Percentiles rank a stretch among this genome's conserved stretches.
Conservation (phyloP, 768 basidiomycete genomes). For the Boletus sp. region DNA sequence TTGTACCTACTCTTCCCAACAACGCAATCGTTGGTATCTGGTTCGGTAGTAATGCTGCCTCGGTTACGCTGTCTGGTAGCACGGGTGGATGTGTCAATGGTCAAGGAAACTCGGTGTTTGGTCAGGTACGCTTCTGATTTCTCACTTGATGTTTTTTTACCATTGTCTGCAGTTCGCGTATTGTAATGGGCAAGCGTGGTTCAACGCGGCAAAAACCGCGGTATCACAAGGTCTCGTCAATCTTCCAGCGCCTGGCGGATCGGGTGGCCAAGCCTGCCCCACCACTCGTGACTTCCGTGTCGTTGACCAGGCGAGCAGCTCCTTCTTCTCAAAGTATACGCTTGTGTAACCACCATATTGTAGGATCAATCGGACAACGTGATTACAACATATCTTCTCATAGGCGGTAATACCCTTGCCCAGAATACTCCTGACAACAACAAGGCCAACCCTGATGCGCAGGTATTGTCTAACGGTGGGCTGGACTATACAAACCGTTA, state of each 20-base stretch:
- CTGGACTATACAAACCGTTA: background rate
- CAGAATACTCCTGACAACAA: constrained; percentile 26
- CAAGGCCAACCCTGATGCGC: constrained; percentile 23
- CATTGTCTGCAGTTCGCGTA: constrained; percentile 17
- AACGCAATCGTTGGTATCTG: constrained; percentile 26
- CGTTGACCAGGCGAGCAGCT: constrained; percentile 21
- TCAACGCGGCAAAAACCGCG: constrained; percentile 18
- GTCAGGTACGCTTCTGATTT: constrained; percentile 15
- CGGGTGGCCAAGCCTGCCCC: constrained; percentile 21
- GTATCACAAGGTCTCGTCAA: constrained; percentile 20
- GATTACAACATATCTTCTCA: constrained; percentile 27
- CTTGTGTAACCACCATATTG: background rate
- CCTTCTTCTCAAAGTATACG: background rate
- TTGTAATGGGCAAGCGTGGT: constrained; percentile 26
- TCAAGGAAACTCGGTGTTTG: constrained; percentile 20
- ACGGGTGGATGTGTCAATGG: constrained; percentile 25
- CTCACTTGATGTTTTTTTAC: background rate
- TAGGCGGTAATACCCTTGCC: constrained; percentile 20
- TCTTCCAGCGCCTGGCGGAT: constrained; percentile 20
- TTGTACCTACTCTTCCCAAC: constrained; percentile 22
- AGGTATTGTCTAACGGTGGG: constrained; percentile 25
- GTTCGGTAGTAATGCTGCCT: constrained; percentile 28
- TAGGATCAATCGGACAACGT: constrained; percentile 31
- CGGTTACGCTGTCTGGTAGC: constrained; percentile 20
- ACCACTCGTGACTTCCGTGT: constrained; percentile 28